Base-by-base conservation (phyloP, 2,329 filamentous ascomycete species). In the Claviceps citrina region DNA sequence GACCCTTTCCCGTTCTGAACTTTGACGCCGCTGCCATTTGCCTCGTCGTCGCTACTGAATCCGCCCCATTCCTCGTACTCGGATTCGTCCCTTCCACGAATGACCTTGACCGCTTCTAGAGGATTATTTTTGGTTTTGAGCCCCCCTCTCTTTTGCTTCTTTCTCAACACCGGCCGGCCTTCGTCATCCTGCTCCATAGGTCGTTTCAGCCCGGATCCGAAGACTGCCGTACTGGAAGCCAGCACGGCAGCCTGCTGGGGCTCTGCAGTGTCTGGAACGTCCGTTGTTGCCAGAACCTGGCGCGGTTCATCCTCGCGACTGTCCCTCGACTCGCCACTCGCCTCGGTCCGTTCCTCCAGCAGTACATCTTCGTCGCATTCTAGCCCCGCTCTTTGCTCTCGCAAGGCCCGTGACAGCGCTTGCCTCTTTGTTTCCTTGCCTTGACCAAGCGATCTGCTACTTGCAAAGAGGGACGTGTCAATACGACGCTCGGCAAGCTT, bases 201-300 rank as follows among this genome's bases (percentile, higher is more conserved):
- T 31, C 87, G 73, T 58, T 96, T 96, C 43, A 98, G 60, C 6
- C 91, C 91, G 44, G 78, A 80, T 16, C 91, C 91, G 39, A 75
- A 38, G 9, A 42, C n/a, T 41, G 44, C 15, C 30, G 24, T 25
- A 18, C 15, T 33, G 27, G 24, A 32, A 5, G 35, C 30, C 27
- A 15, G 19, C 1, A 10, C 16, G 7, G 30, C 10, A 31, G 10
- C 13, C 20, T 31, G 28, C 7, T 28, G 20, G 13, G 18, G 2
- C 18, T 31, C 25, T 27, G 19, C 6, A 20, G 15, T 4, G 16
- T 31, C 8, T 12, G 22, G 8, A 5, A 9, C 12, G 5, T 22
- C 15, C 12, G 10, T 38, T 9, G 42, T 31, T 7, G 48, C 38
- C 22, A 7, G 16, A 13, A 13, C 39, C 4, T 40, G 44, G 8